Conservation (phyloP, 2,329 filamentous ascomycete genomes). For the Sporothrix euskadiensis region DNA sequence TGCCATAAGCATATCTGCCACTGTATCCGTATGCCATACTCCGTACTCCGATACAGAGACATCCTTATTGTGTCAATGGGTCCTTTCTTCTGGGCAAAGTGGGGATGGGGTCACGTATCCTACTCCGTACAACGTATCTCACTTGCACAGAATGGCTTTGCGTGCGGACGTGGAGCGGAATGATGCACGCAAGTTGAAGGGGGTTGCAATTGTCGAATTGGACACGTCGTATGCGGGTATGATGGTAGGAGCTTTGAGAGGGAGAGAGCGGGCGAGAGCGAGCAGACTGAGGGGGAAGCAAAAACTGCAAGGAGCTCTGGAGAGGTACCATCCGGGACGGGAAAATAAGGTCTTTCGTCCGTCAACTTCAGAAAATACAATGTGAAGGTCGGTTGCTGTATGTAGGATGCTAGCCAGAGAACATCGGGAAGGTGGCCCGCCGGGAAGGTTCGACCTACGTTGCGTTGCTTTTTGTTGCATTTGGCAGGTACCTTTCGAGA, state of each 20-base stretch:
- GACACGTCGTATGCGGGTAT: constrained; percentile 14
- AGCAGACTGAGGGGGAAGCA: not conserved
- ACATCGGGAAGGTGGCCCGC: constrained; percentile 24
- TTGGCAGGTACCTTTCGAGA: not conserved
- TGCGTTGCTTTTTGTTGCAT: constrained; percentile 11
- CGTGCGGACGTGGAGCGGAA: not conserved
- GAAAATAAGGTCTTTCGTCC: not conserved
- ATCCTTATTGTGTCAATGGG: not conserved
- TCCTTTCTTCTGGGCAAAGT: not conserved
- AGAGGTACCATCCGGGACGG: constrained; percentile 10
- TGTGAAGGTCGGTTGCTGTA: not conserved
- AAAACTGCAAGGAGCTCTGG: not conserved
- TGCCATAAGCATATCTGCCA: not conserved
- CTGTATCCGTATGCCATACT: not conserved
- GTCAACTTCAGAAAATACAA: not conserved
- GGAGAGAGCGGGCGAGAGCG: not conserved
- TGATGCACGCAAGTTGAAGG: constrained; percentile 8
- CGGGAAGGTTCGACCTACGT: constrained; percentile 18
- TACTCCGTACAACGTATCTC: not conserved
- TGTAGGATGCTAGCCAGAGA: not conserved
- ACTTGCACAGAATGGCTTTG: not conserved
- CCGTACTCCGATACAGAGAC: not conserved
- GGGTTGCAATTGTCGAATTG: not conserved
- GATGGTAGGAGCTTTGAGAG: constrained; percentile 6
- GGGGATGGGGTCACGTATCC: not conserved